These are phyloP conservation scores for Kwoniella bestiolae DNA, from an alignment of 768 basidiomycete species.

Conservation along the genomic window DNA sequence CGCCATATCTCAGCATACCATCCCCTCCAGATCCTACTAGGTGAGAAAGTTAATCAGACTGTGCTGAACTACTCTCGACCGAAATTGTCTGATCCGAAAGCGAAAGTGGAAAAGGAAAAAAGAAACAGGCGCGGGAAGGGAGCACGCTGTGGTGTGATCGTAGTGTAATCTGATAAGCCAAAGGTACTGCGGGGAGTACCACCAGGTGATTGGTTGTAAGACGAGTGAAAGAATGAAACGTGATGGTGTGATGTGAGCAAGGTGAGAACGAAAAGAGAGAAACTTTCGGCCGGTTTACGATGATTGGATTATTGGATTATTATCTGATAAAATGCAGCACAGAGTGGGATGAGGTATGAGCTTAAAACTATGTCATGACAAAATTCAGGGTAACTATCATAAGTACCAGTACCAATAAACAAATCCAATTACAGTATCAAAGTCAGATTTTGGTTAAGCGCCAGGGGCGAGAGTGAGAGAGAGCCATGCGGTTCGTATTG, in stretches of 20 bases:
- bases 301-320: too few species aligned
- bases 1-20: conserved; percentile 10
- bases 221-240: neutral
- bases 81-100: neutral
- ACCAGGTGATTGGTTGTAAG: too few species aligned
- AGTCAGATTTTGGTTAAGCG: neutral
- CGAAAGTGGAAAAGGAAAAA: too few species aligned
- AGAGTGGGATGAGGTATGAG: neutral
- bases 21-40: neutral
- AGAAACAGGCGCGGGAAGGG: neutral
- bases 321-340: neutral
- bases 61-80: neutral
- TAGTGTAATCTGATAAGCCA: conserved; percentile 13
- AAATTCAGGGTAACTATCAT: neutral
- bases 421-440: neutral
- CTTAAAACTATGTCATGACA: neutral
- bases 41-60: neutral
- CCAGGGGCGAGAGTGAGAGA: neutral
- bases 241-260: neutral
- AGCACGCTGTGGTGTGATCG: neutral
- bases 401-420: neutral
- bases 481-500: too few species aligned
- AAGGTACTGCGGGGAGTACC: neutral
- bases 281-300: neutral
- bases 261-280: neutral